Percentiles rank a stretch among this genome's conserved stretches.
Evolutionary conservation across 148 eudicot species (phyloP).

Genomic region (Suaeda aralocaspica): DNA sequence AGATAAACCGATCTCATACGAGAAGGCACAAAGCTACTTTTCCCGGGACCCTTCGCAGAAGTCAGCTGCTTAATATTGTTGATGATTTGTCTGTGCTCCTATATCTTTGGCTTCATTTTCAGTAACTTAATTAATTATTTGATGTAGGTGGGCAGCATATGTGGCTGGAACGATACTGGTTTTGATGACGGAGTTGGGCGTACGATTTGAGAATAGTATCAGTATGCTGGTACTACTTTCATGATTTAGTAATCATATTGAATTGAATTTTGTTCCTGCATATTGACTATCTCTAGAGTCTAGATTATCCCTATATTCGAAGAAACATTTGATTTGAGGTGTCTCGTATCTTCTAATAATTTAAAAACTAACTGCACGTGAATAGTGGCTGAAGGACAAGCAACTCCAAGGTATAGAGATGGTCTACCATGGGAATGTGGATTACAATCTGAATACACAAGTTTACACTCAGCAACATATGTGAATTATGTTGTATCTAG

Average conservation of each 20-base stretch:
- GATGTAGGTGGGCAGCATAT: constrained; percentile 95
- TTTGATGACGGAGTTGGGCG: constrained; percentile 86
- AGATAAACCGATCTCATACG: constrained; percentile 73
- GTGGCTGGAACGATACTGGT: constrained; percentile 95
- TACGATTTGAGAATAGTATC: constrained; percentile 78
- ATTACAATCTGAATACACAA: background rate
- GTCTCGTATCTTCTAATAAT: background rate
- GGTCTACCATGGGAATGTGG: background rate
- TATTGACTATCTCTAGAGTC: background rate
- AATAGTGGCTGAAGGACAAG: background rate
- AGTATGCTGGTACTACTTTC: constrained; percentile 75
- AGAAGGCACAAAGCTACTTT: constrained; percentile 73
- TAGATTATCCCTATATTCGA: background rate
- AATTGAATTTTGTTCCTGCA: constrained; percentile 3
- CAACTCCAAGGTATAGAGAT: background rate
- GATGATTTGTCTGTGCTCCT: background rate
- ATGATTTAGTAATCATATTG: constrained; percentile 1
- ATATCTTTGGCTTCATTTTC: background rate
- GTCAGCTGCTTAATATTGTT: constrained; percentile 38
- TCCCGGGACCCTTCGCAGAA: constrained; percentile 95
- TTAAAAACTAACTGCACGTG: background rate
- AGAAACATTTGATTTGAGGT: background rate
- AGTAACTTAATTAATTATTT: constrained; percentile 8
- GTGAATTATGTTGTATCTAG: background rate
- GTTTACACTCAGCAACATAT: background rate